These are phyloP conservation scores for Eimeria falciformis DNA, from an alignment of 169 alveolate genomes.

Conservation along the genomic window DNA sequence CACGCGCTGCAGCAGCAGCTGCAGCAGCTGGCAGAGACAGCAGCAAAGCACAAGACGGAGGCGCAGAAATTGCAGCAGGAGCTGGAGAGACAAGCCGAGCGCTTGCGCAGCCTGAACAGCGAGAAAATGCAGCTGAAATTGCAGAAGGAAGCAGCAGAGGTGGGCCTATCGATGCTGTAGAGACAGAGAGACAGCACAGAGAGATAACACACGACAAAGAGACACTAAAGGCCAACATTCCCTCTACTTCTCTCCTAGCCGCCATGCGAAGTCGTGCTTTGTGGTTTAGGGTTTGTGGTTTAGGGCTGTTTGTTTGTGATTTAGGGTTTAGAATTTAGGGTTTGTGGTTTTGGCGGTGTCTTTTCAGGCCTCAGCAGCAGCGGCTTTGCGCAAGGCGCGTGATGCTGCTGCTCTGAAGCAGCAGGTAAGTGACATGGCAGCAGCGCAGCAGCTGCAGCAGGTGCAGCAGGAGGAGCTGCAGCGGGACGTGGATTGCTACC, in stretches of 20 bases:
- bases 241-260: too few relatives aligned
- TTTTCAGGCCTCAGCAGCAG: conserved; percentile 42
- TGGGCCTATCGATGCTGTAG: not conserved
- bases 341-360: not conserved
- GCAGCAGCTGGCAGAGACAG: conserved; percentile 63
- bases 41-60: conserved; percentile 5
- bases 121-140: conserved; percentile 13
- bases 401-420: conserved; percentile 57
- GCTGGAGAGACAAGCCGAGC: conserved; percentile 22
- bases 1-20: conserved; percentile 32
- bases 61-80: conserved; percentile 70
- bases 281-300: too few relatives aligned
- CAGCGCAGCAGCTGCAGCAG: conserved; percentile 70
- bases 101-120: conserved; percentile 22
- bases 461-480: conserved; percentile 66
- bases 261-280: too few relatives aligned
- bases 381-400: conserved; percentile 47
- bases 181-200: not conserved
- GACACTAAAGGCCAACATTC: too few relatives aligned
- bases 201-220: not conserved
- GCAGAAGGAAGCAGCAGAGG: conserved; percentile 65
- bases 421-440: conserved; percentile 13
- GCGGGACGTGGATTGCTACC: conserved; percentile 34
- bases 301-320: not conserved
- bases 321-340: not conserved